Percentiles rank a stretch among this genome's conserved stretches.
These are phyloP conservation scores for Termitomyces sp. DNA, from an alignment of 768 basidiomycete genomes.

Conservation along the genomic window DNA sequence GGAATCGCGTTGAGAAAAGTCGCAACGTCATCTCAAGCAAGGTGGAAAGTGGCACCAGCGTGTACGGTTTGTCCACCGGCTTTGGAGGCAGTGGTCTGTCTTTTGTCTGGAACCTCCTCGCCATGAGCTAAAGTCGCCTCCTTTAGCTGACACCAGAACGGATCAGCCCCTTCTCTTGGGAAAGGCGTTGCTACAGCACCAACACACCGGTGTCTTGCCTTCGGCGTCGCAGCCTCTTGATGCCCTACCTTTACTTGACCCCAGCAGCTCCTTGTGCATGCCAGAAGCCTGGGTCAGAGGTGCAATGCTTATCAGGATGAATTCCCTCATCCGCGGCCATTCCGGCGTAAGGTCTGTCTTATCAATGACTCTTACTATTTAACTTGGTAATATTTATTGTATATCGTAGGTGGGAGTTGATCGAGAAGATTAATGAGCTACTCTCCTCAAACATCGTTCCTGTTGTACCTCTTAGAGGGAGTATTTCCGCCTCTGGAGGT, in stretches of 20 bases:
- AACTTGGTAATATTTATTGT: neutral
- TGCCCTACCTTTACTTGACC: constrained; percentile 65
- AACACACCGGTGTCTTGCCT: constrained; percentile 66
- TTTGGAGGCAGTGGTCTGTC: constrained; percentile 68
- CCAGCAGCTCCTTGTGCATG: constrained; percentile 65
- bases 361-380: neutral
- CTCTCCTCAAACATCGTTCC: constrained; percentile 63
- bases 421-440: constrained; percentile 65
- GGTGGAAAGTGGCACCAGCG: constrained; percentile 61
- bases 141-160: constrained; percentile 69
- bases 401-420: constrained; percentile 54
- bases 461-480: constrained; percentile 76
- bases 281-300: constrained; percentile 86
- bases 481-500: constrained; percentile 80
- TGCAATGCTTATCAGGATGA: constrained; percentile 76
- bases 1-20: constrained; percentile 53
- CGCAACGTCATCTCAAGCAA: constrained; percentile 68
- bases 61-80: constrained; percentile 82
- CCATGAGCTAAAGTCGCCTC: neutral
- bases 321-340: constrained; percentile 78
- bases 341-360: constrained; percentile 59
- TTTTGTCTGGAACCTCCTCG: neutral
- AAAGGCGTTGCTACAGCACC: constrained; percentile 68
- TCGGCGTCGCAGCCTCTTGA: constrained; percentile 42
- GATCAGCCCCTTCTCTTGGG: constrained; percentile 60